Conservation (phyloP, 2,329 filamentous ascomycete genomes). For the Sphaceloma murrayae region DNA sequence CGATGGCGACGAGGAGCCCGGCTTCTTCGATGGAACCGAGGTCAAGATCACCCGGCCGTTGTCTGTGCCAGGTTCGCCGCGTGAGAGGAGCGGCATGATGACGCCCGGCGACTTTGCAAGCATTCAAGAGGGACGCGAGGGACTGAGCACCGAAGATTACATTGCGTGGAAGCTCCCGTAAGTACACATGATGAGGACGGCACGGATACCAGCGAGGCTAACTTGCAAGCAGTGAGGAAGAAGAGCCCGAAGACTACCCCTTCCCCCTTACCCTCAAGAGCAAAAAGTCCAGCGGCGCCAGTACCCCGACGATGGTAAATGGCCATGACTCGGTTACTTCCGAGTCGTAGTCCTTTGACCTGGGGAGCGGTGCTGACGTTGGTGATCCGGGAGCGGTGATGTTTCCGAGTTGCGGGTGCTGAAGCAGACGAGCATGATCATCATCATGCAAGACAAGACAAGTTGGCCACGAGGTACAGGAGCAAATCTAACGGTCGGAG, state of each 20-base stretch:
- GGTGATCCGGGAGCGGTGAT: constrained; percentile 10
- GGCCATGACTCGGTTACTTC: constrained; percentile 18
- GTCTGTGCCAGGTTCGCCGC: constrained; percentile 85
- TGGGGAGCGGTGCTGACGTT: constrained; percentile 9
- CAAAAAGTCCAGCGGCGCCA: constrained; percentile 27
- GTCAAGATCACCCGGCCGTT: constrained; percentile 92
- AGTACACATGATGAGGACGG: too few relatives aligned
- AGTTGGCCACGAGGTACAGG: too few relatives aligned
- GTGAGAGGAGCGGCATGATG: constrained; percentile 94
- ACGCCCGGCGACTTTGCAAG: constrained; percentile 96
- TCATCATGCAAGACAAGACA: too few relatives aligned
- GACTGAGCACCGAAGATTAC: constrained; percentile 91
- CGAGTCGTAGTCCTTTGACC: constrained; percentile 7
- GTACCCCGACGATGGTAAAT: constrained; percentile 21
- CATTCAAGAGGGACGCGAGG: constrained; percentile 86
- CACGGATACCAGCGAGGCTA: too few relatives aligned
- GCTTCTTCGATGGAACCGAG: constrained; percentile 85
- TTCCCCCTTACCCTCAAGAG: constrained; percentile 58
- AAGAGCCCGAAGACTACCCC: constrained; percentile 72
- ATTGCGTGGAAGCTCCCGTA: constrained; percentile 95
- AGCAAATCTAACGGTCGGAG: too few relatives aligned
- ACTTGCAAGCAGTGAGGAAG: constrained; percentile 78
- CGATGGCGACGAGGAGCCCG: constrained; percentile 63
- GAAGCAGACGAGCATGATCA: too few relatives aligned
- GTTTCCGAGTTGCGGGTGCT: too few relatives aligned